A percentile compares a stretch with the other conserved stretches of the same genome.
These are phyloP conservation scores for Oemleria cerasiformis DNA, from an alignment of 306 rosid species.

Conservation along the genomic window DNA sequence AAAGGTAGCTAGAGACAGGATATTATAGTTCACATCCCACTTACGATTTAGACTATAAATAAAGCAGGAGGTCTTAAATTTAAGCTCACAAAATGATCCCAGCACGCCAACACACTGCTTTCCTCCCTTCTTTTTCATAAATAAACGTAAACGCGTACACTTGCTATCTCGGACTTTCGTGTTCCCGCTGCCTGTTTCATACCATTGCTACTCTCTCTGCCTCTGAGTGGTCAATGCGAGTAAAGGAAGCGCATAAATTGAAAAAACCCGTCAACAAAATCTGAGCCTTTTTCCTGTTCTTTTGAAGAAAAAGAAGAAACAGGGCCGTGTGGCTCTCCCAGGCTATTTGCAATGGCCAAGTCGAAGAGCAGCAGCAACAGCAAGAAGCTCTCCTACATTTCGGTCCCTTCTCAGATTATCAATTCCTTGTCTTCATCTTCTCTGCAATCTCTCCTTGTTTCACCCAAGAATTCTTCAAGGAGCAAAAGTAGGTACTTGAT, in stretches of 20 bases:
- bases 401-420: conserved; percentile 94
- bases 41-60: not conserved
- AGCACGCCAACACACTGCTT: not conserved
- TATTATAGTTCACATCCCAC: not conserved
- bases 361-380: conserved; percentile 57
- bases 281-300: not conserved
- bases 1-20: not conserved
- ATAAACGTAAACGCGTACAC: conserved; percentile 22
- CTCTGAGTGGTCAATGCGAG: not conserved
- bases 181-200: conserved; percentile 36
- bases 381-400: conserved; percentile 67
- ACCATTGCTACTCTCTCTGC: not conserved
- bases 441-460: conserved; percentile 67
- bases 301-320: not conserved
- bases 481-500: conserved; percentile 21
- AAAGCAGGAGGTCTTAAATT: not conserved
- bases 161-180: not conserved
- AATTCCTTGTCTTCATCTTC: conserved; percentile 83
- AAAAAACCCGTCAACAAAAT: not conserved
- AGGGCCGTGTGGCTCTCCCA: not conserved
- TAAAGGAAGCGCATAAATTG: conserved; percentile 14
- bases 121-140: not conserved
- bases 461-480: conserved; percentile 78
- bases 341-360: conserved; percentile 52
- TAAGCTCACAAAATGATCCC: not conserved